These are phyloP conservation scores for Sporobolomyces phaffii DNA, from an alignment of 768 basidiomycete genomes.

Conservation along the genomic window DNA sequence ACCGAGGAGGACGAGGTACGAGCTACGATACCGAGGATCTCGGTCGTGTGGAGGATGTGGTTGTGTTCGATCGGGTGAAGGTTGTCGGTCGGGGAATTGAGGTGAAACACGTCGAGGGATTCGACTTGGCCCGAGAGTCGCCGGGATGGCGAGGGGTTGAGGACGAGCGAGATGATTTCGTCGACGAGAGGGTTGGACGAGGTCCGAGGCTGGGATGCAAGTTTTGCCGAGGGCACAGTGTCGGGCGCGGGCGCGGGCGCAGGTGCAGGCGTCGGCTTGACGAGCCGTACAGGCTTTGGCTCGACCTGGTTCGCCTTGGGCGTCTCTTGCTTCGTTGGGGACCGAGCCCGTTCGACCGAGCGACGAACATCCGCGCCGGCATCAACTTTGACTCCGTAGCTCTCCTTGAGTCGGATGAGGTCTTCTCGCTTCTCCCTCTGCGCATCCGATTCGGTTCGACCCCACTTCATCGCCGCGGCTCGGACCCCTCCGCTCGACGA, in stretches of 20 bases:
- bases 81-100: constrained; percentile 26
- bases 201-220: background rate
- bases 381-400: constrained; percentile 23
- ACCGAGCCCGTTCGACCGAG: background rate
- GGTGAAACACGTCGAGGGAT: constrained; percentile 28
- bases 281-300: background rate
- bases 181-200: background rate
- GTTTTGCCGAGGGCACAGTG: background rate
- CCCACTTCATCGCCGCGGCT: constrained; percentile 19
- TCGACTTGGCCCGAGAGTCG: constrained; percentile 4
- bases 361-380: background rate
- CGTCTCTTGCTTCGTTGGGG: background rate
- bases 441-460: background rate
- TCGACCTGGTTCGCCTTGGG: background rate
- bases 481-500: constrained; percentile 3
- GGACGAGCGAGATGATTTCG: constrained; percentile 5
- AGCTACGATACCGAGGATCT: constrained; percentile 31
- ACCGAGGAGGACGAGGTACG: background rate
- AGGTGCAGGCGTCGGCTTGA: background rate
- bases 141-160: background rate
- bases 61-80: constrained; percentile 31
- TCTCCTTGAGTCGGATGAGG: constrained; percentile 23
- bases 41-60: constrained; percentile 10
- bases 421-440: constrained; percentile 15
- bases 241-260: background rate